Percentiles rank a stretch among this genome's conserved stretches.
These are phyloP conservation scores for Stropharia rugosoannulata DNA, from an alignment of 768 basidiomycete genomes.

Conservation along the genomic window DNA sequence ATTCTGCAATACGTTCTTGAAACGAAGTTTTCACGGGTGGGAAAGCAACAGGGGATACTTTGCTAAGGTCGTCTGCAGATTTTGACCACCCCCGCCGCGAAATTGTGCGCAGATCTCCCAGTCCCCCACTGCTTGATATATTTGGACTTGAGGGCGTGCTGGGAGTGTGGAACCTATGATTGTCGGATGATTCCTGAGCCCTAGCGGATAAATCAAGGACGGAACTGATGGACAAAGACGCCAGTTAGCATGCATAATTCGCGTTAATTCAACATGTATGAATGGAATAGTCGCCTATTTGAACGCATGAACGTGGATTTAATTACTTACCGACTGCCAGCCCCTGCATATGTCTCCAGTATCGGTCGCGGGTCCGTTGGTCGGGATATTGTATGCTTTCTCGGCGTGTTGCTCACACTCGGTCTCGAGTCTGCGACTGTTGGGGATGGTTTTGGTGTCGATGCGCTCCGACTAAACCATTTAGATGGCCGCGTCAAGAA, in stretches of 20 bases:
- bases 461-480: constrained; percentile 69
- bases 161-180: constrained; percentile 33
- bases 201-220: constrained; percentile 60
- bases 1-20: constrained; percentile 64
- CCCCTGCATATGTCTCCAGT: constrained; percentile 50
- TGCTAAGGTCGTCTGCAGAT: constrained; percentile 77
- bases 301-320: constrained; percentile 1
- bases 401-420: constrained; percentile 34
- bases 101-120: constrained; percentile 69
- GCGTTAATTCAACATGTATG: background rate
- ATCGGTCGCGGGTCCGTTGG: constrained; percentile 84
- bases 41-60: constrained; percentile 36
- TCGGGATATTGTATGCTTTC: constrained; percentile 79
- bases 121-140: constrained; percentile 27
- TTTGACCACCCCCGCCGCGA: constrained; percentile 77
- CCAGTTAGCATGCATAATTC: background rate
- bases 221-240: constrained; percentile 43
- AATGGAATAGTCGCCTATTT: background rate
- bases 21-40: constrained; percentile 48
- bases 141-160: constrained; percentile 40
- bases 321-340: constrained; percentile 51
- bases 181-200: constrained; percentile 43
- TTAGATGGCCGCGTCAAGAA: constrained; percentile 67
- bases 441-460: constrained; percentile 45
- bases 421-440: constrained; percentile 44